phyloP scores from a whole-genome alignment of 345 rosid species.

The Eucalyptus grandis region DNA sequence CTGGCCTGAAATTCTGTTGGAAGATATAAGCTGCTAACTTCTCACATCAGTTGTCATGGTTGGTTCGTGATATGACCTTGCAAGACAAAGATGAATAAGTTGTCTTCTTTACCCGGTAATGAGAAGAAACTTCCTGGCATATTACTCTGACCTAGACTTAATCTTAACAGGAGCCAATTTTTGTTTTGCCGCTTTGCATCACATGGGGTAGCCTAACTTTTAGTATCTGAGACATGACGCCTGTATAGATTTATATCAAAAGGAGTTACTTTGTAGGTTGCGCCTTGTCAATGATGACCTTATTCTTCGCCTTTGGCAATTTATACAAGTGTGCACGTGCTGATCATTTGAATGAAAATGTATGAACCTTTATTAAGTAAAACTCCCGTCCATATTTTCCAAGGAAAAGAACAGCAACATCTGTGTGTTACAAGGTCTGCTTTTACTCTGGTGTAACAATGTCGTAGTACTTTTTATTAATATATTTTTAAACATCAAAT shows the following conservation, averaged over 20 bases:
- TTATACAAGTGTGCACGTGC: neutral
- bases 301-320: neutral
- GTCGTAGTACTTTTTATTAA: neutral
- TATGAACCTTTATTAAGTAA: neutral
- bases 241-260: neutral
- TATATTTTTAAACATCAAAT: neutral
- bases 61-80: neutral
- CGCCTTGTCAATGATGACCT: neutral
- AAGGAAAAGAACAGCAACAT: neutral
- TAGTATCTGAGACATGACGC: neutral
- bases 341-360: neutral
- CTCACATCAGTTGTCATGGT: neutral
- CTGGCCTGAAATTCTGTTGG: neutral
- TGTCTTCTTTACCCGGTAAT: neutral
- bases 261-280: neutral
- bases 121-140: neutral
- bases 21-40: neutral
- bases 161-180: neutral
- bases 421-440: neutral
- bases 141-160: neutral
- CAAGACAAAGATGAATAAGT: neutral
- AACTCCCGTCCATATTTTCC: neutral
- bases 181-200: neutral
- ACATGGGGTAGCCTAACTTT: neutral
- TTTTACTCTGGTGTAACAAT: neutral